These are phyloP conservation scores for Hippophae gyantsensis DNA, from an alignment of 306 rosid species.

Conservation along the genomic window DNA sequence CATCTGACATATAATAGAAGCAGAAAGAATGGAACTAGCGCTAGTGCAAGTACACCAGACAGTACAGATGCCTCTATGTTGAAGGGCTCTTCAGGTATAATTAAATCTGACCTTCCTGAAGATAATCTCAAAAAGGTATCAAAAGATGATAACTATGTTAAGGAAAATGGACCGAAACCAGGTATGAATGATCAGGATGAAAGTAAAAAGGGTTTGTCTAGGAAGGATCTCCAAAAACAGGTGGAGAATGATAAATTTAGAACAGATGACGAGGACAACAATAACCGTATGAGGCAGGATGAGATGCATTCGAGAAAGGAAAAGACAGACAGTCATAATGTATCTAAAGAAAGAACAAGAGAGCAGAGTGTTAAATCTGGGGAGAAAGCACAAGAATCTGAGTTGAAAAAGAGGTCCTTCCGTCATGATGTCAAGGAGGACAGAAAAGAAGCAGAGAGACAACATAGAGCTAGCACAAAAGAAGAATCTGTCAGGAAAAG, in stretches of 20 bases:
- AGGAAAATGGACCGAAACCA: slow-evolving; percentile 38
- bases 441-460: slow-evolving; percentile 51
- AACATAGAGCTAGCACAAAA: slow-evolving; percentile 35
- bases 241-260: slow-evolving; percentile 40
- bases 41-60: slow-evolving; percentile 31
- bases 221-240: slow-evolving; percentile 43
- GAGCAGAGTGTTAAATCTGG: slow-evolving; percentile 37
- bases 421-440: slow-evolving; percentile 52
- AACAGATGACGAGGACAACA: slow-evolving; percentile 48
- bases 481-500: slow-evolving; percentile 52
- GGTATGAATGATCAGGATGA: slow-evolving; percentile 41
- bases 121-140: slow-evolving; percentile 30
- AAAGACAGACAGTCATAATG: slow-evolving; percentile 40
- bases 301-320: slow-evolving; percentile 52
- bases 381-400: slow-evolving; percentile 56
- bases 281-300: slow-evolving; percentile 47
- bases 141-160: slow-evolving; percentile 28
- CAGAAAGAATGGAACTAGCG: slow-evolving; percentile 26
- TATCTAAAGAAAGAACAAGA: slow-evolving; percentile 51
- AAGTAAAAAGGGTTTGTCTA: slow-evolving; percentile 35
- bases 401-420: slow-evolving; percentile 57
- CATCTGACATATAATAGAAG: slow-evolving; percentile 16
- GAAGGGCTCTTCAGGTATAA: slow-evolving; percentile 21
- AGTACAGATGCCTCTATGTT: slow-evolving; percentile 32
- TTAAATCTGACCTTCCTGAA: slow-evolving; percentile 33